Base-by-base conservation (phyloP, 495 filamentous ascomycete species). In the Staphylotrichum longicolle region DNA sequence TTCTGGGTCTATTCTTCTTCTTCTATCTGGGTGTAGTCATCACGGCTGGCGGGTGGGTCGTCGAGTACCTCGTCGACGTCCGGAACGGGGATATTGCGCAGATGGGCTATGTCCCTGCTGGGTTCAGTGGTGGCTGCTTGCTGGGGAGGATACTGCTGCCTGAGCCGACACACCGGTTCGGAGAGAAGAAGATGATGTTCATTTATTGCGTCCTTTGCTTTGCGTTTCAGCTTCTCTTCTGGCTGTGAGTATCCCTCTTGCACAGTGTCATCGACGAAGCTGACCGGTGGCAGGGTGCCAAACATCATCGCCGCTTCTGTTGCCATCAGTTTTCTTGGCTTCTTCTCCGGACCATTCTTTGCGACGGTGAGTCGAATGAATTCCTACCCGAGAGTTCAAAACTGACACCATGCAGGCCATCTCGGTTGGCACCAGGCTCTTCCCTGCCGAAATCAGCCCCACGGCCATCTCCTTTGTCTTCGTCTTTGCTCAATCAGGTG, bases 291-390 rank as follows among this genome's bases (percentile, higher is more conserved):
- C 53, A 70, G 67, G 8, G 85, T 90, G 2, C 89, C 89, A 5
- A 82, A 87, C 55, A 88, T 91, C 71, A 83, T 87, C 65, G 85
- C 86, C 41, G 88, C 86, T 10, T 87, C 87, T 3, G 80, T 91
- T 15, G 85, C 87, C 14, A 80, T 91, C 41, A 78, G 83, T 15
- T 70, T 91, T 7, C 79, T 88, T 15, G 89, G 89, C 3, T 90
- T 93, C 78, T 89, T 91, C 70, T 72, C 86, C 0, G 86, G 76
- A 2, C 77, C 77, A 0, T 73, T 76, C 41, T 83, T 82, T 58
- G 71, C 77, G 5, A 77, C 74, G 2, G 76, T 76, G 47, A 64
- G 75, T 68, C 1, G 20, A 20, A 6, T 27, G 20, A 27, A 1
- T 27, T 27, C 20, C 20, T 27, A 27, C 20, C 20, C 20, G 20